Base-by-base conservation (phyloP, 2,329 filamentous ascomycete genomes). In the Stemphylium vesicarium region DNA sequence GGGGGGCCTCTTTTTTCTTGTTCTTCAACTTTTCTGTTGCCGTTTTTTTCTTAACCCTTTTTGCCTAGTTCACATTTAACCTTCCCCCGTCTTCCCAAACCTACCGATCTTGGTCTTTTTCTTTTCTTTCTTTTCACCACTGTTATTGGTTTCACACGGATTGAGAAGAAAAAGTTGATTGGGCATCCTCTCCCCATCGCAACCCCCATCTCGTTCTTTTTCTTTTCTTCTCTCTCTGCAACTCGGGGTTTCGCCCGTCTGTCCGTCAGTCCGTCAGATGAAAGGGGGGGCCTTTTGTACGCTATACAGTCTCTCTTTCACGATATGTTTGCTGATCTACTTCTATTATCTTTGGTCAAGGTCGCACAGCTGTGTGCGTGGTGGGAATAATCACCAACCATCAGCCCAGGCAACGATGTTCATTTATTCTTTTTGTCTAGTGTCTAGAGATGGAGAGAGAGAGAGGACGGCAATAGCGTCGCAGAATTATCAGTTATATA, bases 151-250 rank as follows among this genome's bases (percentile, higher is more conserved):
- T 20, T 38, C 36, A 38, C 22, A 29, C 24, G 46, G 15, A 16
- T n/a, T 31, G 39, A 31, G 48, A 49, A 31, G 48, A 51, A 38
- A 51, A 53, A 48, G 50, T 53, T 48, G 50, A 48, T 35, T 53
- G 37, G 37, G 37, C 31, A 41, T 24, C 24, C 38, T 31, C 31
- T 18, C 37, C 29, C 9, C 12, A 3, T 13, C 18, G 5, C 6
- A 10, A 4, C 39, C 33, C 6, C 13, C 13, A 8, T 11, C n/a
- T 9, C 3, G n/a, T 15, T 16, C 29, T 41, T 9, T 12, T 16
- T 12, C 13, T 9, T 13, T 41, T 4, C 3, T 29, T 11, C n/a
- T n/a, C 22, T 53, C 22, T 46, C 18, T 33, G 11, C 37, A 35
- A 35, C 18, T 16, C 37, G 37, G 37, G 43, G 43, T 53, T 48